Conservation (phyloP, 371 early-diverging fungal genomes). For the Parasitella parasitica region DNA sequence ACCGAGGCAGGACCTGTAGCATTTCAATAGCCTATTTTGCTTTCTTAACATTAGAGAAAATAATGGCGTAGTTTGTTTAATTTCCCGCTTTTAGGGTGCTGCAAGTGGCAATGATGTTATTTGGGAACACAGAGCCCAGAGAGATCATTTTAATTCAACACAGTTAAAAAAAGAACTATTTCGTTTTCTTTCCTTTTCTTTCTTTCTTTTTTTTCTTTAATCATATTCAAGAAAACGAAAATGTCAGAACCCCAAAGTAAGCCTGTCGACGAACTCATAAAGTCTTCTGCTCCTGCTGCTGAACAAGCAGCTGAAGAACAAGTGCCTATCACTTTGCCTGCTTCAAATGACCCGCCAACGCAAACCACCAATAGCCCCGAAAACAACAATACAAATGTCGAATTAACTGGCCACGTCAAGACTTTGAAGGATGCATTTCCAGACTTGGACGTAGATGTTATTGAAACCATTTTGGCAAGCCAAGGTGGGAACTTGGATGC, state of each 20-base stretch:
- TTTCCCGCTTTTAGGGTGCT: neutral
- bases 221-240: neutral
- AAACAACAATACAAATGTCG: neutral
- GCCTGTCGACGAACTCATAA: neutral
- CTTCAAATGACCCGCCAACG: neutral
- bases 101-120: neutral
- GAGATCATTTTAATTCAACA: neutral
- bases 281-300: neutral
- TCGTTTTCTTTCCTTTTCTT: neutral
- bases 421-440: conserved; percentile 40
- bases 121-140: neutral
- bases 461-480: conserved; percentile 33
- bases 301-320: neutral
- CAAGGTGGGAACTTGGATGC: conserved; percentile 28
- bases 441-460: conserved; percentile 32
- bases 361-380: neutral
- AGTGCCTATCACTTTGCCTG: neutral
- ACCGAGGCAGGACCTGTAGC: no score
- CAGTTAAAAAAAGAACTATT: neutral
- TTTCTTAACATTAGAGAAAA: no score
- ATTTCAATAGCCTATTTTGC: no score
- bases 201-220: neutral
- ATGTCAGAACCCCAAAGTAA: conserved; percentile 16
- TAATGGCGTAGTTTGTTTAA: neutral
- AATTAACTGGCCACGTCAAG: conserved; percentile 14